These are phyloP conservation scores for Postia placenta DNA, from an alignment of 768 basidiomycete genomes.

Conservation along the genomic window DNA sequence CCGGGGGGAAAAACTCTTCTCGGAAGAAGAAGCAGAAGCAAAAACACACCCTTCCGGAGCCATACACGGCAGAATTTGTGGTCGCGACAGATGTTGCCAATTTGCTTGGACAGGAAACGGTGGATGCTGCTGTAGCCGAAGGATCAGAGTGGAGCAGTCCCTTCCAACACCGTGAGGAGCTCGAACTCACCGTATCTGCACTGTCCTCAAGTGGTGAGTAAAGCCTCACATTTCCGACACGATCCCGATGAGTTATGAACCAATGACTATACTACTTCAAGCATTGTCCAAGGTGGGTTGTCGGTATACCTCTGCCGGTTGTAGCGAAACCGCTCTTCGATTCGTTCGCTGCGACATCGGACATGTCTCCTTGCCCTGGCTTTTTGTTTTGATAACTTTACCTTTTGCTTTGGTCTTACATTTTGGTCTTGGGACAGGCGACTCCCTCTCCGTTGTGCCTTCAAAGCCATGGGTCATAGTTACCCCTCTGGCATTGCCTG, in stretches of 20 bases:
- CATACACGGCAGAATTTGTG: slow-evolving; percentile 70
- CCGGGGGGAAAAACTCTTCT: slow-evolving; percentile 17
- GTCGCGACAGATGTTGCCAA: slow-evolving; percentile 63
- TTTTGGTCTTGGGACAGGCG: too few species aligned
- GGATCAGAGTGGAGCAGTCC: slow-evolving; percentile 54
- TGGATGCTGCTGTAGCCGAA: slow-evolving; percentile 41
- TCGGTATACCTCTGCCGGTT: too few species aligned
- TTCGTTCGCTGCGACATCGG: too few species aligned
- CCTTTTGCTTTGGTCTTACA: too few species aligned
- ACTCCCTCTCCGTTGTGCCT: slow-evolving; percentile 54
- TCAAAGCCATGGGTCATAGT: slow-evolving; percentile 72
- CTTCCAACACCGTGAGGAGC: slow-evolving; percentile 48
- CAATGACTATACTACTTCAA: background rate
- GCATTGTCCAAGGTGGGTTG: background rate
- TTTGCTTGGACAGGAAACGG: slow-evolving; percentile 56
- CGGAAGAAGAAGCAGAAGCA: slow-evolving; percentile 30
- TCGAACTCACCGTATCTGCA: slow-evolving; percentile 56
- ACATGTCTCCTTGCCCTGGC: too few species aligned
- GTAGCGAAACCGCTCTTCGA: too few species aligned
- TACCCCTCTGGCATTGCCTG: slow-evolving; percentile 79
- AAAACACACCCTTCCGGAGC: slow-evolving; percentile 41
- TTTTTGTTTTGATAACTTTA: too few species aligned
- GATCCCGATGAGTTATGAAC: background rate
- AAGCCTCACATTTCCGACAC: too few species aligned
- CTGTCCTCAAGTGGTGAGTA: slow-evolving; percentile 61